Conservation (phyloP, 495 filamentous ascomycete species). For the Daldinia caldariorum region DNA sequence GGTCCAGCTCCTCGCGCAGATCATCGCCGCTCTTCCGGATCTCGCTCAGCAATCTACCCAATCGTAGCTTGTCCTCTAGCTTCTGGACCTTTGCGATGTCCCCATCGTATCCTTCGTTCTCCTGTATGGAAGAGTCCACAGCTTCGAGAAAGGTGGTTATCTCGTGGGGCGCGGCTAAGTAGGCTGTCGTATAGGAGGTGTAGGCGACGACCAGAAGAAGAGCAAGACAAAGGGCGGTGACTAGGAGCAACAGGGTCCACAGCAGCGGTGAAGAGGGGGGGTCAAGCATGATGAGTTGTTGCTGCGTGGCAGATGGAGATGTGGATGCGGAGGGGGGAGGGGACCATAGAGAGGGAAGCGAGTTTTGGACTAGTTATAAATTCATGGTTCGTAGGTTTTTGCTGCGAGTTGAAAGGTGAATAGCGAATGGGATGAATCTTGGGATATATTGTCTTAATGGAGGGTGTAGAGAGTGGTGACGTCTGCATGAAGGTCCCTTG, state of each 20-base stretch:
- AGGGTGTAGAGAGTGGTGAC: conserved; percentile 22
- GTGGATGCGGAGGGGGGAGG: neutral
- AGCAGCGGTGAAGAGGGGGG: conserved; percentile 50
- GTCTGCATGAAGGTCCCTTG: conserved; percentile 16
- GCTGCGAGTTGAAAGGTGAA: conserved; percentile 13
- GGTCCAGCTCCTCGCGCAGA: conserved; percentile 59
- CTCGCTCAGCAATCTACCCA: conserved; percentile 61
- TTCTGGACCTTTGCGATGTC: conserved; percentile 60
- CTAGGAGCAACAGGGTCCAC: conserved; percentile 57
- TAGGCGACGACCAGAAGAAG: conserved; percentile 55
- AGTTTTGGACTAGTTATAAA: conserved; percentile 26
- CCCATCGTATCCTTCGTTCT: conserved; percentile 65
- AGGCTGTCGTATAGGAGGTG: conserved; percentile 57
- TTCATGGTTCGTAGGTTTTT: conserved; percentile 32
- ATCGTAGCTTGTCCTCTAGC: conserved; percentile 62
- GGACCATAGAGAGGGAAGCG: conserved; percentile 35
- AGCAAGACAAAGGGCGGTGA: conserved; percentile 61
- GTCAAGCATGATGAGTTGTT: conserved; percentile 50
- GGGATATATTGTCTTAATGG: neutral
- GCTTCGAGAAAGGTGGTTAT: conserved; percentile 60
- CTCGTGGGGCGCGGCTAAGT: conserved; percentile 59
- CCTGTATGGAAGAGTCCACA: conserved; percentile 59
- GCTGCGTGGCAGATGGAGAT: conserved; percentile 7
- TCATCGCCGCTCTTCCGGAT: conserved; percentile 67
- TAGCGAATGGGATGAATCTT: conserved; percentile 22